A percentile compares a stretch with the other conserved stretches of the same genome.
Conservation (phyloP, 1,139 yeast genomes). For the Debaryomyces udenii region DNA sequence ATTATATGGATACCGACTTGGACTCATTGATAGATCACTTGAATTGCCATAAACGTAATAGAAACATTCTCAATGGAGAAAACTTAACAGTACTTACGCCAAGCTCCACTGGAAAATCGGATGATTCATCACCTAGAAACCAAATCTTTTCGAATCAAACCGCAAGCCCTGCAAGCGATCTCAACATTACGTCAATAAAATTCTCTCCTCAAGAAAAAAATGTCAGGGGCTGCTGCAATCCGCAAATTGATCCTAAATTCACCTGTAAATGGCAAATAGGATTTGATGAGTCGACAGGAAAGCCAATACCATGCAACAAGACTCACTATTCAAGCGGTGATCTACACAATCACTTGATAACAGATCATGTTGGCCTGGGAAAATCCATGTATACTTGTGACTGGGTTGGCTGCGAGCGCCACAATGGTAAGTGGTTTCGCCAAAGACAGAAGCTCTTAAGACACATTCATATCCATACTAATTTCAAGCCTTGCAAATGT, state of each 20-base stretch:
- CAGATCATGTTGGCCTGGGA: constrained; percentile 73
- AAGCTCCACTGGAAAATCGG: constrained; percentile 17
- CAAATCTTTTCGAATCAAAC: not conserved
- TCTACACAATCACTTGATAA: constrained; percentile 69
- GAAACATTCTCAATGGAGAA: constrained; percentile 8
- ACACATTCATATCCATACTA: constrained; percentile 87
- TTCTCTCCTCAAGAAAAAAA: constrained; percentile 31
- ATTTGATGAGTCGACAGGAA: constrained; percentile 28
- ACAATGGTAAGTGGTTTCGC: constrained; percentile 58
- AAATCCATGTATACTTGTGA: constrained; percentile 67
- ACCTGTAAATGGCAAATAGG: constrained; percentile 54
- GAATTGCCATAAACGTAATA: constrained; percentile 45
- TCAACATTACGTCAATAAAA: constrained; percentile 39
- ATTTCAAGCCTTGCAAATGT: constrained; percentile 77
- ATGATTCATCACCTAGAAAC: constrained; percentile 17
- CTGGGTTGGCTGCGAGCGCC: constrained; percentile 81
- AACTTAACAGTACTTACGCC: constrained; percentile 20
- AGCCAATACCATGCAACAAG: constrained; percentile 48
- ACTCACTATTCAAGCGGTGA: constrained; percentile 56
- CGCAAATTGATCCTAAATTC: constrained; percentile 26
- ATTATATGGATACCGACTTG: constrained; percentile 54
- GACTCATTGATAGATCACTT: constrained; percentile 63
- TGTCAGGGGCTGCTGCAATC: constrained; percentile 14
- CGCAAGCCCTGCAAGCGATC: constrained; percentile 10
- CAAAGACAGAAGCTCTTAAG: constrained; percentile 87